Evolutionary conservation across 2,329 filamentous ascomycete species (phyloP), one percentile per base, ranked within the genome.

Genomic region (Beauveria bassiana): DNA sequence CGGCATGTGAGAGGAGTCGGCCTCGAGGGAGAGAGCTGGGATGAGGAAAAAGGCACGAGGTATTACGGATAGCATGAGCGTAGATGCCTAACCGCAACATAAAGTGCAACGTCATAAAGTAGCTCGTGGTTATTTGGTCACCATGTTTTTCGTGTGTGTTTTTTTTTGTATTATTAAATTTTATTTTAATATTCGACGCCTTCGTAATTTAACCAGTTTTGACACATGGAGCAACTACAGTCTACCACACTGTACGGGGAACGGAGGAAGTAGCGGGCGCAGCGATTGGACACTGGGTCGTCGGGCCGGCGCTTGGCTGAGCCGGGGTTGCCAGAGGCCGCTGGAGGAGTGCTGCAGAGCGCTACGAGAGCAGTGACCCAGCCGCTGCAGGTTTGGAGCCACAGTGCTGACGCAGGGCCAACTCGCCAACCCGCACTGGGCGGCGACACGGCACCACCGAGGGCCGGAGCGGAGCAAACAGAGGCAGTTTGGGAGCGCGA

Each of bases 401-500:
- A 56, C 53, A 45, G 53, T 56, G 53, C 22, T 45, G 22, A 10
- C 38, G 42, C 24, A 56, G 5, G 14, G n/a, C 12, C 31, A 53
- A 8, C 51, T 52, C 38, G 40, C 24, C 34, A 38, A 31, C 24
- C 34, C 53, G 40, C 42, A 56, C 53, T 56, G 53, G 40, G 53
- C 53, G 53, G 53, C 53, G 53, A 56, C 46, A 46, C 53, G 53
- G 53, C 40, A 56, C 38, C 53, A 56, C 53, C 53, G 53, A 56
- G 53, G 20, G 24, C 53, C 53, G 53, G 53, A 56, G 53, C 53
- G 53, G 53, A 56, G 53, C 40, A 56, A 56, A 56, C 53, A 56
- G 53, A 46, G 24, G 40, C 34, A 38, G 34, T 14, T 38, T 38
- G 5, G 12, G 12, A 38, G 12, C 34, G 34, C 12, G 34, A 5